A percentile compares a stretch with the other conserved stretches of the same genome.
These are phyloP conservation scores for Aspergillus ustus DNA, from an alignment of 2,329 filamentous ascomycete genomes.

Conservation along the genomic window DNA sequence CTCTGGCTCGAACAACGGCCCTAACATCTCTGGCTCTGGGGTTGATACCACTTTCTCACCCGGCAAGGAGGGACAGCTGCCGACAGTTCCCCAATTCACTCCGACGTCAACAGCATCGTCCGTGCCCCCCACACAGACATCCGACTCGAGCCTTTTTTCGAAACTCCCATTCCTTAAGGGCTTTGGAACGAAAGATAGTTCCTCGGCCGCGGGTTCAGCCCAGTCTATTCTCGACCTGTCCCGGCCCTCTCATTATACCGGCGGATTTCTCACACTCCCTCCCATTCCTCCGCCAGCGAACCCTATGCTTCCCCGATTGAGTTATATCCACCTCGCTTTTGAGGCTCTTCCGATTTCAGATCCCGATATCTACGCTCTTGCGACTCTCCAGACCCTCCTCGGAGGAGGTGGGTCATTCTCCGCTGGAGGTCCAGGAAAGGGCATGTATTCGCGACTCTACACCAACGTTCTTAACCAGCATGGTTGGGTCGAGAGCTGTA, in stretches of 20 bases:
- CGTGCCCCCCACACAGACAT: conserved; percentile 46
- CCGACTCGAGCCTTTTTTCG: conserved; percentile 70
- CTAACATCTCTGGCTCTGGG: conserved; percentile 58
- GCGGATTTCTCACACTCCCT: conserved; percentile 87
- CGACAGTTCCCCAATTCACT: conserved; percentile 45
- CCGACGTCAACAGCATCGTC: conserved; percentile 45
- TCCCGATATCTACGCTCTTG: conserved; percentile 93
- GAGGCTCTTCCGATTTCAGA: conserved; percentile 90
- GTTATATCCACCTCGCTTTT: conserved; percentile 93
- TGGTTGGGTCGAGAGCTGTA: conserved; percentile 94
- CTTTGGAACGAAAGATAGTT: conserved; percentile 61
- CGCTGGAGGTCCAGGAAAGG: conserved; percentile 94
- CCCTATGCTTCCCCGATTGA: conserved; percentile 78
- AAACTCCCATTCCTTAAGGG: conserved; percentile 91
- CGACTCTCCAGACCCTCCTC: conserved; percentile 91
- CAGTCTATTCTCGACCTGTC: conserved; percentile 61
- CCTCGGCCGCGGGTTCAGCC: conserved; percentile 60
- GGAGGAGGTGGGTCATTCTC: conserved; percentile 96
- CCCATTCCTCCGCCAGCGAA: conserved; percentile 77
- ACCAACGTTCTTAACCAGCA: conserved; percentile 98
- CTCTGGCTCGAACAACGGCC: conserved; percentile 54
- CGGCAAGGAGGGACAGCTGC: conserved; percentile 36
- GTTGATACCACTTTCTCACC: conserved; percentile 57
- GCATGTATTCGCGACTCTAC: conserved; percentile 98
- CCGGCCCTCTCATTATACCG: conserved; percentile 80